phyloP scores from a whole-genome alignment of 2,329 filamentous ascomycete genomes.

The Calonectria honghensis region DNA sequence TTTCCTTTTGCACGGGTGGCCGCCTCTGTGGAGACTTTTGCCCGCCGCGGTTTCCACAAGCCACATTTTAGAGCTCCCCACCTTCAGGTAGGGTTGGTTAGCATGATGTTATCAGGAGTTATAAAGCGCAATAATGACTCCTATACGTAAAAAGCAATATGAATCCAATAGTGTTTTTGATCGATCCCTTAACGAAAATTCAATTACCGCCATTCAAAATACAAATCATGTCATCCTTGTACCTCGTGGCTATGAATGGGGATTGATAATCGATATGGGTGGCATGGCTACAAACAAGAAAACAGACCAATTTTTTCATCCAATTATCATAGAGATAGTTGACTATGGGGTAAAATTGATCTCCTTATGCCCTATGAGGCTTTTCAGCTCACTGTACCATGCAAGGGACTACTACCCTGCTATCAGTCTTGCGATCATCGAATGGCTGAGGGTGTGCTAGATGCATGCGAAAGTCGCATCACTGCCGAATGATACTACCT shows the following conservation, averaged over 20 bases:
- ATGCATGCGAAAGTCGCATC: background rate
- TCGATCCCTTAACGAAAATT: too few species aligned
- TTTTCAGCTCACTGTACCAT: background rate
- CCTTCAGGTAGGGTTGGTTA: too few species aligned
- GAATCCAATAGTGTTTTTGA: too few species aligned
- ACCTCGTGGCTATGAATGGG: background rate
- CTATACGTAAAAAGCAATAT: too few species aligned
- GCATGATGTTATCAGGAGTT: too few species aligned
- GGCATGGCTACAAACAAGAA: background rate
- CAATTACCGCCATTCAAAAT: too few species aligned
- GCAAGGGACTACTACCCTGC: slow-evolving; percentile 1
- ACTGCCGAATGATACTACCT: background rate
- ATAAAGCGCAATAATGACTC: too few species aligned
- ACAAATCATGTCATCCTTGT: background rate
- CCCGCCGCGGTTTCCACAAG: too few species aligned
- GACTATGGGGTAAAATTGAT: background rate
- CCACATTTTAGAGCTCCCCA: too few species aligned
- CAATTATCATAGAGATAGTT: background rate
- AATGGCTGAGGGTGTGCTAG: background rate
- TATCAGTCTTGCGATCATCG: background rate
- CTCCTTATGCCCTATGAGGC: background rate
- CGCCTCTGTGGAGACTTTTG: too few species aligned
- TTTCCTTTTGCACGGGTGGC: too few species aligned
- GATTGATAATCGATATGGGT: background rate
- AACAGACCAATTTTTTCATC: background rate